A percentile compares a stretch with the other conserved stretches of the same genome.
Conservation (phyloP, 768 basidiomycete species). For the Lyophyllum decastes region DNA sequence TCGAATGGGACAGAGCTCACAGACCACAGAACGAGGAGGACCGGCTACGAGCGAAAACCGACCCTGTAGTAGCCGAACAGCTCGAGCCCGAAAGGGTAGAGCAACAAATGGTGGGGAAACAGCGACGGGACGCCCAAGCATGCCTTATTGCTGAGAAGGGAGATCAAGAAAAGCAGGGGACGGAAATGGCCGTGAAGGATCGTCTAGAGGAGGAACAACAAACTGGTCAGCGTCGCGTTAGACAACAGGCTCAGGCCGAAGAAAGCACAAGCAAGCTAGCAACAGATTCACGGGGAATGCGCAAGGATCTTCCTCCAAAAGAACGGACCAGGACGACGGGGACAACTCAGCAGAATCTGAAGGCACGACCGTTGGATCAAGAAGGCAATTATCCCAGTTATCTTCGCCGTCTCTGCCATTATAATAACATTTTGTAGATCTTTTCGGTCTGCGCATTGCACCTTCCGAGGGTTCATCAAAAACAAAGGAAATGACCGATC, state of each 20-base stretch:
- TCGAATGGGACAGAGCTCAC: conserved; percentile 17
- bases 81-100: conserved; percentile 20
- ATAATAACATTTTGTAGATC: conserved; percentile 40
- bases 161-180: conserved; percentile 13
- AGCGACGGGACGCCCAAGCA: conserved; percentile 17
- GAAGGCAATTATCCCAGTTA: not conserved
- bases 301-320: not conserved
- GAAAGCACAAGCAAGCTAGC: conserved; percentile 18
- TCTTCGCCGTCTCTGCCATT: not conserved
- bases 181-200: conserved; percentile 17
- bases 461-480: conserved; percentile 32
- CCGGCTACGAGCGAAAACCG: too few relatives aligned
- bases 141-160: conserved; percentile 13
- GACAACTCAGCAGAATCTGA: not conserved
- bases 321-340: not conserved
- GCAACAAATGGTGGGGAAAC: conserved; percentile 13
- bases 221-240: conserved; percentile 4
- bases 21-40: too few relatives aligned
- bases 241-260: conserved; percentile 13
- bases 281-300: not conserved
- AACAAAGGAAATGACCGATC: conserved; percentile 39
- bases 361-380: conserved; percentile 6
- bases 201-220: conserved; percentile 2
- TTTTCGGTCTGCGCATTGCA: conserved; percentile 51
- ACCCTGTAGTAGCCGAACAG: too few relatives aligned